Evolutionary conservation across 257 asterid genomes (phyloP), one percentile per base, ranked within the genome.

Genomic region (Plantago major): DNA sequence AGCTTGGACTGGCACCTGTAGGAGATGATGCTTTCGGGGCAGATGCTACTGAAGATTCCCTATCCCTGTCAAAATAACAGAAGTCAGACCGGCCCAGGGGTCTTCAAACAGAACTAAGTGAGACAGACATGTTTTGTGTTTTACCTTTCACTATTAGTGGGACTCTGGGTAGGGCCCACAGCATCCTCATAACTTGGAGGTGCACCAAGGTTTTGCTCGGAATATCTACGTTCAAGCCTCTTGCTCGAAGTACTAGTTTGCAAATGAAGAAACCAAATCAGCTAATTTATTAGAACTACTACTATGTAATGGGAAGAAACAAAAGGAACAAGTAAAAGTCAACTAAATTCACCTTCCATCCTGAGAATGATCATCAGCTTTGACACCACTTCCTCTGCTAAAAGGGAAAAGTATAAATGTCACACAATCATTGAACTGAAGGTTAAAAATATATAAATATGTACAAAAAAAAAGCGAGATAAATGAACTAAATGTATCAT

Each of bases 131-230:
- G 69, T 47, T 48, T 58, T 22, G 6, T 33, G 40, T 33, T 53
- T 43, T 74, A 89, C 97, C 92, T 81, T 55, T 87, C 97, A 75
- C 78, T 79, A 58, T 76, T 77, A 43, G 83, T 65, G 53, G 99
- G 95, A 66, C 95, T 85, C 58, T 71, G 97, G 60, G 82, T 57
- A 53, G 84, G 76, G 74, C 85, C 76, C 71, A 82, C 83, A 72
- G 78, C 90, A 62, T 89, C 97, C 79, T 87, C 97, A 28, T 83
- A 93, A 79, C 80, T 85, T 65, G 97, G 97, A 76, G 96, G 96
- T 47, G 84, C 89, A 65, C 76, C 82, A 67, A 73, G 73, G 71
- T 74, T 83, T 80, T 80, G 93, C 44, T 78, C 96, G 64, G 95
- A 83, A 76, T 75, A 74, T 74, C 76, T 86, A 56, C 73, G 79